A percentile compares a stretch with the other conserved stretches of the same genome.
Conservation (phyloP, 805 yeast species). For the Wickerhamiella shivajii region DNA sequence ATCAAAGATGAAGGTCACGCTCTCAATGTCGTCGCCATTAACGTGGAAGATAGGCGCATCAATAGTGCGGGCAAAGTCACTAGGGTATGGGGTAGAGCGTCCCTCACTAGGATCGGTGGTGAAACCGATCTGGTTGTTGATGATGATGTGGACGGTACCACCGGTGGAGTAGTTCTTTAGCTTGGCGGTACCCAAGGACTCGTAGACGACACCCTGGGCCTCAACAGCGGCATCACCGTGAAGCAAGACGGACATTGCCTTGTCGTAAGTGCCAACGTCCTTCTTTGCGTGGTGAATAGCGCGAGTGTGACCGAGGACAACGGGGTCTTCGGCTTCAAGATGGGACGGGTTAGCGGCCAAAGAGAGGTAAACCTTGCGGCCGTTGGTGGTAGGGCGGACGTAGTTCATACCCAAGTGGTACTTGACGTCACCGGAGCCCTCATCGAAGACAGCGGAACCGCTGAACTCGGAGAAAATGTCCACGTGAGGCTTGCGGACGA, state of each 20-base stretch:
- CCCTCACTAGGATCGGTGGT: slow-evolving; percentile 97
- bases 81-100: slow-evolving; percentile 95
- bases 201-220: slow-evolving; percentile 98
- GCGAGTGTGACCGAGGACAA: slow-evolving; percentile 94
- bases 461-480: slow-evolving; percentile 92
- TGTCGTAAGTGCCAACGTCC: slow-evolving; percentile 59
- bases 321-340: slow-evolving; percentile 98
- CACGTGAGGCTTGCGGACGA: slow-evolving; percentile 96
- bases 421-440: slow-evolving; percentile 98
- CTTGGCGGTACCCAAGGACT: slow-evolving; percentile 87
- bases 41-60: slow-evolving; percentile 99
- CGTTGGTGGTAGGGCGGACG: slow-evolving; percentile 97
- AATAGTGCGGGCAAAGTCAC: slow-evolving; percentile 91
- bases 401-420: slow-evolving; percentile 99
- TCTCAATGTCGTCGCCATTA: slow-evolving; percentile 95
- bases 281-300: slow-evolving; percentile 85
- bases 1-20: slow-evolving; percentile 78
- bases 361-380: slow-evolving; percentile 88
- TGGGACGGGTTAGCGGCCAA: slow-evolving; percentile 98
- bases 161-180: slow-evolving; percentile 95
- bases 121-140: slow-evolving; percentile 98
- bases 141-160: slow-evolving; percentile 93
- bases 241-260: slow-evolving; percentile 81
- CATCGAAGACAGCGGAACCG: slow-evolving; percentile 80
- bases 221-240: slow-evolving; percentile 99